Evolutionary conservation across 2,329 filamentous ascomycete genomes (phyloP), one percentile per base, ranked within the genome.

Genomic region (Scolecobasidium constrictum): DNA sequence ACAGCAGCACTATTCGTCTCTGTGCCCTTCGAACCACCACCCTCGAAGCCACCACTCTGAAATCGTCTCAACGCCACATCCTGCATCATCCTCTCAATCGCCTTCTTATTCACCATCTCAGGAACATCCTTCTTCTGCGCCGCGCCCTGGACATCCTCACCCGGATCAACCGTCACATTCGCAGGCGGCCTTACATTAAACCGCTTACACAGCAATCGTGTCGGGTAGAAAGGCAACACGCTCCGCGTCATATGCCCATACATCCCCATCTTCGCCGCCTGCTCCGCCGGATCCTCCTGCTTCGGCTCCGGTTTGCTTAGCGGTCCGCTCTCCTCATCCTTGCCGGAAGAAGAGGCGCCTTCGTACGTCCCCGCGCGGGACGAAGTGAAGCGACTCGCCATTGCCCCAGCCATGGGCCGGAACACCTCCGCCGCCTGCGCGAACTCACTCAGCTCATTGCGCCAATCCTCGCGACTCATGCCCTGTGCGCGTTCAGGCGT

Each of bases 321-420:
- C 12, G 46, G 13, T 9, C 28, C 47, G 47, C 5, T 52, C 44
- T 7, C 44, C 7, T 13, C 48, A 47, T 11, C 53, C 45, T 12
- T 45, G 44, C 3, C 46, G 4, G 53, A 51, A 4, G 52, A 45
- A 23, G 64, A 66, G 7, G 56, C 54, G 1, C 59, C 54, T 31
- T 31, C 9, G 9, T 9, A n/a, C n/a, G 26, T 31, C 26, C 26
- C 26, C 4, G 62, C 53, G 6, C 63, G 52, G 1, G 78, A 75
- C 2, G 83, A 81, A 0, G 87, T 95, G 58, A 98, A 98, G 0
- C 90, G 80, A 16, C 84, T 86, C 13, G 90, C 92, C 86, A 98
- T 96, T 48, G 86, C 72, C 0, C 87, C 87, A 2, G 84, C 86
- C 65, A 94, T 85, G 1, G 92, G 92, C 58, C 85, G 90, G 67